Percentiles rank a stretch among this genome's conserved stretches.
Evolutionary conservation across 2,329 filamentous ascomycete genomes (phyloP).

Genomic region (Rosellinia necatrix): DNA sequence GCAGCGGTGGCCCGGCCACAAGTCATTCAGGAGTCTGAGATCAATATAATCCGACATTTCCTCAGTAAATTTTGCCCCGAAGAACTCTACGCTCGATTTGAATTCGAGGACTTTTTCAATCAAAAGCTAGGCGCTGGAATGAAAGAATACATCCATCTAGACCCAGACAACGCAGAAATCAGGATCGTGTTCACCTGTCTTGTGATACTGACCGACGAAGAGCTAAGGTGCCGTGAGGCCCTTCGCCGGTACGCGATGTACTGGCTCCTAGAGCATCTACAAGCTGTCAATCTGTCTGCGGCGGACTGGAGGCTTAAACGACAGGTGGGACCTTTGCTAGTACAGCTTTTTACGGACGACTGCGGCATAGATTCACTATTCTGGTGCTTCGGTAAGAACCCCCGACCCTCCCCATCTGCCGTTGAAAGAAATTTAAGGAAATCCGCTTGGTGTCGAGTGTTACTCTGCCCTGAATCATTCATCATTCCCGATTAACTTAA

Average conservation of each 20-base stretch:
- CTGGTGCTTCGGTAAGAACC: conserved; percentile 33
- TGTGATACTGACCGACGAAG: conserved; percentile 35
- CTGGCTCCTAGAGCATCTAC: conserved; percentile 37
- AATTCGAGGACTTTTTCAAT: conserved; percentile 43
- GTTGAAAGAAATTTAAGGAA: too few relatives aligned
- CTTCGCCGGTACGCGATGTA: conserved; percentile 37
- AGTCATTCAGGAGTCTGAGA: conserved; percentile 38
- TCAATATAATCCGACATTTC: conserved; percentile 42
- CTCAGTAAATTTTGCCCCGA: conserved; percentile 41
- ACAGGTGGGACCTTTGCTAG: conserved; percentile 37
- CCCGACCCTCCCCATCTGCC: too few relatives aligned
- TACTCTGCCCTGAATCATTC: too few relatives aligned
- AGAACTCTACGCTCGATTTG: conserved; percentile 41
- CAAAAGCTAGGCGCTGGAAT: conserved; percentile 36
- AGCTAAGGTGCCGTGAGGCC: conserved; percentile 25
- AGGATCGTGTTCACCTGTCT: conserved; percentile 38
- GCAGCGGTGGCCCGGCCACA: conserved; percentile 18
- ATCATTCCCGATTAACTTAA: neutral
- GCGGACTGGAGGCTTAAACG: conserved; percentile 38
- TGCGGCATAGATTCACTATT: conserved; percentile 40
- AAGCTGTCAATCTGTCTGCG: conserved; percentile 36
- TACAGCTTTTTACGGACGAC: conserved; percentile 37
- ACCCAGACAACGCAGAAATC: conserved; percentile 41
- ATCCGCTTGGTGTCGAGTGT: too few relatives aligned
- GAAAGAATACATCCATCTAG: conserved; percentile 41